These are phyloP conservation scores for Coniochaeta sp. DNA, from an alignment of 2,329 filamentous ascomycete species.

Conservation along the genomic window DNA sequence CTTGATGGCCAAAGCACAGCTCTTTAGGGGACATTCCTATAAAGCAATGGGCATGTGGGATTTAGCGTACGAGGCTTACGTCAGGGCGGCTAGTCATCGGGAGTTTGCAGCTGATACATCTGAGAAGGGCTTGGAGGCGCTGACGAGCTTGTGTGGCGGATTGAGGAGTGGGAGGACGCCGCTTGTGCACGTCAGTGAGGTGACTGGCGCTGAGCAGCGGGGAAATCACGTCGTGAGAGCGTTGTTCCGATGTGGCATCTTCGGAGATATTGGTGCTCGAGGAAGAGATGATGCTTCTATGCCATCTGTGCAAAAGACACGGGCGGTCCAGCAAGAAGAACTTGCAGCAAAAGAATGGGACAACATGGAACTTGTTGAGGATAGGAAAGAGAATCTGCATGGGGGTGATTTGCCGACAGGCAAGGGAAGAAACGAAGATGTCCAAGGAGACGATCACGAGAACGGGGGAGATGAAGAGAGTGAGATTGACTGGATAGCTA, in stretches of 20 bases:
- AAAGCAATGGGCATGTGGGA: constrained; percentile 14
- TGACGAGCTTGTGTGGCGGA: background rate
- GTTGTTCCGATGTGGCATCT: background rate
- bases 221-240: background rate
- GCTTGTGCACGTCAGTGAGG: background rate
- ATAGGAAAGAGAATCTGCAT: background rate
- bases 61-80: constrained; percentile 13
- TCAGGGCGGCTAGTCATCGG: constrained; percentile 10
- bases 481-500: background rate
- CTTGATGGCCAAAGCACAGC: constrained; percentile 12
- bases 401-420: background rate
- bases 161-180: background rate
- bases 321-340: background rate
- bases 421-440: background rate
- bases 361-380: background rate
- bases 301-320: background rate
- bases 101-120: constrained; percentile 3
- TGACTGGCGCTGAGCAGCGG: background rate
- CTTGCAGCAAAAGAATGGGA: background rate
- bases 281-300: background rate
- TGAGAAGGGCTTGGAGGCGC: background rate
- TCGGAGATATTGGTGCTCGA: background rate
- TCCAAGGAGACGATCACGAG: background rate
- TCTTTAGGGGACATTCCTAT: constrained; percentile 17
- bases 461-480: background rate